Base-by-base conservation (phyloP, 495 filamentous ascomycete genomes). In the Neurospora sp. region DNA sequence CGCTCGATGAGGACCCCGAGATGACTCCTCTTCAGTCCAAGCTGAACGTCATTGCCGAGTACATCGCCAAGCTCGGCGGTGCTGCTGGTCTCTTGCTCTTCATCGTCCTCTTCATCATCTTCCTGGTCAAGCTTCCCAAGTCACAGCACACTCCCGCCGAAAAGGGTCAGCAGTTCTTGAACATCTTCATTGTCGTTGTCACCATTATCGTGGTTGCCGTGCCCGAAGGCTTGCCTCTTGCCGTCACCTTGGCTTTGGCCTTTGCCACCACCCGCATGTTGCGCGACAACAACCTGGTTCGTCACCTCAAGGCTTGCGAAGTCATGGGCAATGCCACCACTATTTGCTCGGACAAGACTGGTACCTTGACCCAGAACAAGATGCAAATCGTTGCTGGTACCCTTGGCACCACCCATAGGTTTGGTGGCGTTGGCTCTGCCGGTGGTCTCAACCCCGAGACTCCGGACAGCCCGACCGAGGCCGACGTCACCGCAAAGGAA, bases 251-350 rank as follows among this genome's bases (percentile, higher is more conserved):
- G 68, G 95, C 95, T 61, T 86, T 98, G 31, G 95, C 95, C 45
- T 98, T 97, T 81, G 95, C 95, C 22, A 98, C 95, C 1, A 97
- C 91, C 27, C 86, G 94, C 37, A 98, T 98, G 95, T 84, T 97
- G 65, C 96, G 92, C 80, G 95, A 98, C 76, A 95, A 97, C 82
- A 98, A 98, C 74, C 81, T 98, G 69, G 95, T 98, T 69, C 92
- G 95, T 38, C 87, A 95, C 71, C 85, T 98, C 45, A 90, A 93
- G 76, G 94, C 95, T 61, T 98, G 95, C 80, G 95, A 98, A 80
- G 96, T 95, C n/a, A 98, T 98, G 95, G 95, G 95, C 31, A 97
- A 97, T 81, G 95, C 95, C 5, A 97, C 94, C 0, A 95, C 93
- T 2, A 93, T 98, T 69, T 98, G 95, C 82, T 97, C 94, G 3